phyloP scores from a whole-genome alignment of 108 stramenopile species.

The Mediolabrus comicus region DNA sequence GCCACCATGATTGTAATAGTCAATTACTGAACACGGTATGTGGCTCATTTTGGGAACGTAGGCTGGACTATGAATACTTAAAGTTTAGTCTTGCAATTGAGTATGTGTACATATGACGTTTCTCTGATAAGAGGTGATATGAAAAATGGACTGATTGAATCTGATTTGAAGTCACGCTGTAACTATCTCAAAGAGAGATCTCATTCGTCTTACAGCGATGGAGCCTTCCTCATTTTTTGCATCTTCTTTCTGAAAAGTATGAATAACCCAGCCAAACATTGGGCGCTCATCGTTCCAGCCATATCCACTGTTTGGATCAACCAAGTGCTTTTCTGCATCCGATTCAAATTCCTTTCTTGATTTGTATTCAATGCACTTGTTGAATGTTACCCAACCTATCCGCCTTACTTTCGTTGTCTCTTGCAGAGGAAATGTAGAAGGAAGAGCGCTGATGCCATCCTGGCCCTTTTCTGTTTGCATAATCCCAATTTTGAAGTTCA shows the following conservation, averaged over 20 bases:
- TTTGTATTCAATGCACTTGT: slow-evolving; percentile 40
- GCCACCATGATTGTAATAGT: not conserved
- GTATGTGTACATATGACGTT: no score
- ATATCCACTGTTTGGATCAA: slow-evolving; percentile 53
- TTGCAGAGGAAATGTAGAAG: slow-evolving; percentile 29
- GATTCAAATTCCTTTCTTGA: slow-evolving; percentile 45
- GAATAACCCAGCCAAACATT: slow-evolving; percentile 74
- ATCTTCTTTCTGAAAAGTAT: not conserved
- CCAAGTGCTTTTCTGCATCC: slow-evolving; percentile 60
- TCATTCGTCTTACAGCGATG: slow-evolving; percentile 12
- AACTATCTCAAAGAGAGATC: slow-evolving; percentile 27
- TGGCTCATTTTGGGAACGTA: not conserved
- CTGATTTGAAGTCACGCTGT: not conserved
- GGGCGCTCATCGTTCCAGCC: slow-evolving; percentile 65
- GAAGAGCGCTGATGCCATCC: slow-evolving; percentile 50
- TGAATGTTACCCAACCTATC: slow-evolving; percentile 67
- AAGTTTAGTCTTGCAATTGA: not conserved
- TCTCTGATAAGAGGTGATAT: no score
- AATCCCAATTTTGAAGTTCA: slow-evolving; percentile 50
- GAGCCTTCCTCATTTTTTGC: not conserved
- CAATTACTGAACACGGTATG: not conserved
- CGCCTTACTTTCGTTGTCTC: not conserved
- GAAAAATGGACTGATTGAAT: no score
- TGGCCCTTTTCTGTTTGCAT: slow-evolving; percentile 54
- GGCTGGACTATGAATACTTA: not conserved